Base-by-base conservation (phyloP, 108 stramenopile species). In the Skeletonema tropicum region DNA sequence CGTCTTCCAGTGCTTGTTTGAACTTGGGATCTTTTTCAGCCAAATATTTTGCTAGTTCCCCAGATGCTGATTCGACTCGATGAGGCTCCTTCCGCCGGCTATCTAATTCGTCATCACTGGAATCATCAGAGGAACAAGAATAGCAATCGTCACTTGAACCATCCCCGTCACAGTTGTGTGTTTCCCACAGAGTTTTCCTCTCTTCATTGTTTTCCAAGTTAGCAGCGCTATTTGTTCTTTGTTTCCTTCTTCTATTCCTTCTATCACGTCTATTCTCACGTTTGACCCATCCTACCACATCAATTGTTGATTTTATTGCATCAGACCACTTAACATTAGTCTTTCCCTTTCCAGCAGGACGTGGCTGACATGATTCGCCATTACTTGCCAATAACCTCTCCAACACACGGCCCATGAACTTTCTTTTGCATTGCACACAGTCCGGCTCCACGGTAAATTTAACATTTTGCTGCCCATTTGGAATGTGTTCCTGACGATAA, bases 111-210 rank as follows among this genome's bases (percentile, higher is more conserved):
- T 29, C 66, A 30, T 58, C 64, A 23, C 69, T 69, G 13, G 69
- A 70, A 10, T 65, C 71, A n/a, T 61, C 49, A 41, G 60, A 75
- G 12, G 75, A 82, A 30, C 66, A 66, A 11, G 81, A 73, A 57
- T 82, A 82, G 30, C 81, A 82, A 1, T 68, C 75, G 32, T 82
- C 75, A 67, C 81, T 82, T 49, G 75, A 76, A 13, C 71, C 65
- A 42, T 73, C 17, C 30, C 52, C 72, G 21, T 64, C 64, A 7
- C 58, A 42, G 35, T 48, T 59, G 26, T 33, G 11, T 35, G 11
- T 15, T 72, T 39, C 14, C 38, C 62, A 74, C 65, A 82, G 38
- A 57, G 65, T 10, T 25, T 55, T 55, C 52, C 7, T 23, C 23
- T 55, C 23, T 11, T 21, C 52, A 48, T 48, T 61, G 13, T 35